Conservation (phyloP, 192 early-diverging fungal species). For the Coemansia sp. region DNA sequence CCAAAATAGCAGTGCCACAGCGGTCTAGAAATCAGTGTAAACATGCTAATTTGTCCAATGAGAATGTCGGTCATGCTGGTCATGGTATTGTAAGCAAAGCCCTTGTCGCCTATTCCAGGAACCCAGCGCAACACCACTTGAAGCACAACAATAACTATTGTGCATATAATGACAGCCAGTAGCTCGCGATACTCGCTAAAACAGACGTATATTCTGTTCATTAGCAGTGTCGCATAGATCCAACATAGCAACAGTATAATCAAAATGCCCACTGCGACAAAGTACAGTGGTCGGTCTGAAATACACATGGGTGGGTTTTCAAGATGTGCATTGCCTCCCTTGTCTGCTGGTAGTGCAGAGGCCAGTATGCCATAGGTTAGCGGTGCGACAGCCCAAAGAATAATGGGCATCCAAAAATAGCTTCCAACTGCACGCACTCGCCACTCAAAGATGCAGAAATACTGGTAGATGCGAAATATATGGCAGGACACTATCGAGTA, state of each 20-base stretch:
- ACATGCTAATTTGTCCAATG: conserved; percentile 26
- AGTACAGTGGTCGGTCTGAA: conserved; percentile 35
- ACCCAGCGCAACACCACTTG: conserved; percentile 47
- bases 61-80: conserved; percentile 35
- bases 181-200: conserved; percentile 47
- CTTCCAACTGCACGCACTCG: conserved; percentile 20
- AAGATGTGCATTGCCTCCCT: conserved; percentile 15
- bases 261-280: conserved; percentile 26
- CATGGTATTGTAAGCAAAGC: conserved; percentile 35
- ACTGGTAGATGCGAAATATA: conserved; percentile 43
- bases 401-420: conserved; percentile 22
- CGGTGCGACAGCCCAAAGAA: conserved; percentile 10
- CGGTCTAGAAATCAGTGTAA: conserved; percentile 18
- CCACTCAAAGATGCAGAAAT: conserved; percentile 39
- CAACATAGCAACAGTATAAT: conserved; percentile 18
- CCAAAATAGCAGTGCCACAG: conserved; percentile 23
- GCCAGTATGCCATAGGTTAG: conserved; percentile 33
- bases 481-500: conserved; percentile 32
- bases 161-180: conserved; percentile 17
- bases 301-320: conserved; percentile 21
- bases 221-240: conserved; percentile 22
- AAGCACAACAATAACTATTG: conserved; percentile 13
- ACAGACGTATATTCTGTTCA: conserved; percentile 27
- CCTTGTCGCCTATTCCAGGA: conserved; percentile 23
- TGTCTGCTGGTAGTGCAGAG: conserved; percentile 18